A percentile compares a stretch with the other conserved stretches of the same genome.
These are phyloP conservation scores for Lasiodiplodia hormozganensis DNA, from an alignment of 2,329 filamentous ascomycete genomes.

Conservation along the genomic window DNA sequence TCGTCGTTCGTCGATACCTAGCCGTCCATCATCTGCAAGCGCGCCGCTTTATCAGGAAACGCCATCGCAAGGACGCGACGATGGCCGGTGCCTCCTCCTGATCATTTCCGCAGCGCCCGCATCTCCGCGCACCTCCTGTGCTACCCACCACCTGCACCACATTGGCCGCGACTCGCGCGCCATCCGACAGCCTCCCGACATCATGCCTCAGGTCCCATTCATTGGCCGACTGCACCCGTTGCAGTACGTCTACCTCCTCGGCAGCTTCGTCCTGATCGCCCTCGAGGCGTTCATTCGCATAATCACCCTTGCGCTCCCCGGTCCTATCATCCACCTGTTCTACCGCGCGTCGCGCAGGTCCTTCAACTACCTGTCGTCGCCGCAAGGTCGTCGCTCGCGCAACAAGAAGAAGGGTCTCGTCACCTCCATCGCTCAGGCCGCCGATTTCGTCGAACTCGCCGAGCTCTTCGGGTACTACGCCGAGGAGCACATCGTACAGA, in stretches of 20 bases:
- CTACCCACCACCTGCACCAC: slow-evolving; percentile 16
- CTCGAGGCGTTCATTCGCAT: slow-evolving; percentile 84
- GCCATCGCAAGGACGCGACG: slow-evolving; percentile 18
- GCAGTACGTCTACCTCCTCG: slow-evolving; percentile 87
- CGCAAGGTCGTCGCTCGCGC: slow-evolving; percentile 71
- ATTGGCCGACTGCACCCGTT: slow-evolving; percentile 66
- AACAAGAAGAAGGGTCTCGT: slow-evolving; percentile 76
- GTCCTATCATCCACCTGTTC: slow-evolving; percentile 79
- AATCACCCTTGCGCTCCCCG: slow-evolving; percentile 85
- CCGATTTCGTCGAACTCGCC: slow-evolving; percentile 95
- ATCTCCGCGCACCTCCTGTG: slow-evolving; percentile 19
- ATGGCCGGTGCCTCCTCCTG: slow-evolving; percentile 26
- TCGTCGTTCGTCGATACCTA: background rate
- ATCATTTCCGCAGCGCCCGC: slow-evolving; percentile 14
- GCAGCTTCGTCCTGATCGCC: slow-evolving; percentile 81
- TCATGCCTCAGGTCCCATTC: slow-evolving; percentile 66
- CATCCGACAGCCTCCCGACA: background rate
- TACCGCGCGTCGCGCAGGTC: slow-evolving; percentile 82
- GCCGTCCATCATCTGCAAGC: slow-evolving; percentile 6
- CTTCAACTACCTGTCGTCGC: slow-evolving; percentile 80
- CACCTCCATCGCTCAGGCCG: slow-evolving; percentile 79
- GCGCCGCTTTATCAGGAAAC: slow-evolving; percentile 9
- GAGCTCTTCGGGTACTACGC: slow-evolving; percentile 88
- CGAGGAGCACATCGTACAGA: slow-evolving; percentile 96
- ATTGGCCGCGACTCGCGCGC: slow-evolving; percentile 17